Evolutionary conservation across 78 protist genomes (phyloP).

Genomic region (Dictyostelium capitatum): DNA sequence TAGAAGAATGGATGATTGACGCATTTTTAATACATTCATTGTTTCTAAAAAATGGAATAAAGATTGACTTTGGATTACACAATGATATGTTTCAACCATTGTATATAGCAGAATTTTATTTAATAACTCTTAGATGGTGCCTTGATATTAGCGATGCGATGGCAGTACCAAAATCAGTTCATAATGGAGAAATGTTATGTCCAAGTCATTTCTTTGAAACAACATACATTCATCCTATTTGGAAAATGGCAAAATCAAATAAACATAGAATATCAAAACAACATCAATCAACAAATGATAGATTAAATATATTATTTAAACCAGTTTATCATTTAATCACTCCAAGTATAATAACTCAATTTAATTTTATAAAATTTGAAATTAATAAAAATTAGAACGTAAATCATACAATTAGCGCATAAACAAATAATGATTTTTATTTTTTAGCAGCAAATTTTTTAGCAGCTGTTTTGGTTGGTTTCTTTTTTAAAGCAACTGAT

Average conservation of each 20-base stretch:
- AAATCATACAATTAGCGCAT: no score
- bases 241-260: conserved; percentile 18
- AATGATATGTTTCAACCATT: neutral
- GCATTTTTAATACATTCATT: neutral
- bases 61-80: neutral
- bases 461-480: conserved; percentile 11
- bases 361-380: neutral
- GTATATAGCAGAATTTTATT: conserved; percentile 7
- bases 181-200: neutral
- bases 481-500: conserved; percentile 47
- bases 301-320: neutral
- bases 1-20: conserved; percentile 33
- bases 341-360: neutral
- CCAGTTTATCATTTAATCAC: neutral
- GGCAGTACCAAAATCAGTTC: neutral
- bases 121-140: neutral
- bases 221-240: neutral
- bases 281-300: neutral
- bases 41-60: neutral
- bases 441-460: conserved; percentile 50
- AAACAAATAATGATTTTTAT: conserved; percentile 1
- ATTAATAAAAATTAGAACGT: neutral
- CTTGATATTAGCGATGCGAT: neutral
- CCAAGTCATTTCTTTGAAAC: conserved; percentile 24
- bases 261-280: neutral